A percentile compares a stretch with the other conserved stretches of the same genome.
phyloP scores from a whole-genome alignment of 2,329 filamentous ascomycete genomes.

The Colletotrichum magnum region DNA sequence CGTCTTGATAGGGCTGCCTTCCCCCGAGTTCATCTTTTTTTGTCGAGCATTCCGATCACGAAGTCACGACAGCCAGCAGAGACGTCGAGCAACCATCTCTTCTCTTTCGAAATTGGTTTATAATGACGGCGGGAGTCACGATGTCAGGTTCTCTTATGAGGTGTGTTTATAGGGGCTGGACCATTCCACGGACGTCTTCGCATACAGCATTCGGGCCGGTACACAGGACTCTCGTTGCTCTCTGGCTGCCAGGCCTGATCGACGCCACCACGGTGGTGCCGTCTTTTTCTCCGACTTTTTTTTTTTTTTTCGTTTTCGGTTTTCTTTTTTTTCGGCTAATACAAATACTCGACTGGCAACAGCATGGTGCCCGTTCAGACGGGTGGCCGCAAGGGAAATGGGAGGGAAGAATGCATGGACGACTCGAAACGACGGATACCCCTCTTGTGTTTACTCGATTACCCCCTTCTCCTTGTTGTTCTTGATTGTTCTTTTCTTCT shows the following conservation, averaged over 20 bases:
- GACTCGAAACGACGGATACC: constrained; percentile 62
- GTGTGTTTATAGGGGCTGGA: constrained; percentile 36
- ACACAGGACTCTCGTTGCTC: constrained; percentile 41
- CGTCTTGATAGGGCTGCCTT: constrained; percentile 42
- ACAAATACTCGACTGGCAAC: constrained; percentile 57
- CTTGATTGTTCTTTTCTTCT: constrained; percentile 28
- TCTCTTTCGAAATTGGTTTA: constrained; percentile 33
- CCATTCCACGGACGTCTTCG: constrained; percentile 25
- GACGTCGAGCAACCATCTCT: constrained; percentile 28
- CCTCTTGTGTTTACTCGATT: constrained; percentile 46
- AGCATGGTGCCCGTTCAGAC: constrained; percentile 49
- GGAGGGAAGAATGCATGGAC: constrained; percentile 60
- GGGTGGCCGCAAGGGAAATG: constrained; percentile 46
- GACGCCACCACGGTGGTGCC: constrained; percentile 6
- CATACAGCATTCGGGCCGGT: constrained; percentile 36
- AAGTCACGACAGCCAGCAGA: constrained; percentile 51
- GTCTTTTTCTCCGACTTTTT: constrained; percentile 33
- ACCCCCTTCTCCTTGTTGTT: constrained; percentile 40
- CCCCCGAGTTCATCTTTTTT: constrained; percentile 46
- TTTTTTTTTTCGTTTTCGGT: constrained; percentile 43
- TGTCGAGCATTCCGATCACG: constrained; percentile 49
- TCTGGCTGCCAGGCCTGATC: constrained; percentile 31
- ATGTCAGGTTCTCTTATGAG: constrained; percentile 9
- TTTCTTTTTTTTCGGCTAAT: constrained; percentile 45
- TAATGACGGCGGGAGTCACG: constrained; percentile 37